These are phyloP conservation scores for Trichoderma guizhouense DNA, from an alignment of 2,329 filamentous ascomycete species.

Conservation along the genomic window DNA sequence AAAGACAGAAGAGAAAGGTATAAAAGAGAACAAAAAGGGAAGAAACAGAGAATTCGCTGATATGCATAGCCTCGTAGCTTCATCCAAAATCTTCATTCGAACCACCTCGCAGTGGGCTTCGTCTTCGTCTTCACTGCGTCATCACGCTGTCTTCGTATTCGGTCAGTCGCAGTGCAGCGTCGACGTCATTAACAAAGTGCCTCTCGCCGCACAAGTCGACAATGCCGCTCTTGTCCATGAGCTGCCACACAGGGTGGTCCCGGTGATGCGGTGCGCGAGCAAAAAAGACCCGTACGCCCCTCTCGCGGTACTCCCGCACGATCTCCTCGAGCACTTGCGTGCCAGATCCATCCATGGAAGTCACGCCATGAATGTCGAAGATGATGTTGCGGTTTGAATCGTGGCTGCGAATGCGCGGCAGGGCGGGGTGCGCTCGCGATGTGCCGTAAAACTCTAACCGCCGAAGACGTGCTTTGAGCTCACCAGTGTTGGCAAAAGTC, in stretches of 20 bases:
- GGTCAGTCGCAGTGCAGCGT: constrained; percentile 77
- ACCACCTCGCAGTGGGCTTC: background rate
- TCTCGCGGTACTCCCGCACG: constrained; percentile 72
- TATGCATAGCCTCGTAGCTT: background rate
- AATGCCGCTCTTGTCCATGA: constrained; percentile 79
- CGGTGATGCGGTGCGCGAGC: constrained; percentile 50
- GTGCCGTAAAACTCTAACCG: constrained; percentile 91
- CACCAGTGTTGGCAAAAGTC: constrained; percentile 95
- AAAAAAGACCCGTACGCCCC: constrained; percentile 76
- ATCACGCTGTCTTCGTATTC: constrained; percentile 61
- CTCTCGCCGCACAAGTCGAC: constrained; percentile 71
- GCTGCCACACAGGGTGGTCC: constrained; percentile 59
- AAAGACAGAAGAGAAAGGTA: background rate
- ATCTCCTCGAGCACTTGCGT: constrained; percentile 91
- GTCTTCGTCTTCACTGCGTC: background rate
- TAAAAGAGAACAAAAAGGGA: background rate
- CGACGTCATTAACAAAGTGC: constrained; percentile 79
- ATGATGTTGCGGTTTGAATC: constrained; percentile 89
- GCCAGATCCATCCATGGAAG: constrained; percentile 86
- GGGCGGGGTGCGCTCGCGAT: constrained; percentile 74
- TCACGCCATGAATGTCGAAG: constrained; percentile 98
- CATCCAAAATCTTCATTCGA: background rate
- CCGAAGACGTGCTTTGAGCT: constrained; percentile 77
- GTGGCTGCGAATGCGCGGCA: constrained; percentile 73
- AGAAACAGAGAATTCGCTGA: background rate